Evolutionary conservation across 2,329 filamentous ascomycete genomes (phyloP).

Genomic region (Aspergillus bombycis): DNA sequence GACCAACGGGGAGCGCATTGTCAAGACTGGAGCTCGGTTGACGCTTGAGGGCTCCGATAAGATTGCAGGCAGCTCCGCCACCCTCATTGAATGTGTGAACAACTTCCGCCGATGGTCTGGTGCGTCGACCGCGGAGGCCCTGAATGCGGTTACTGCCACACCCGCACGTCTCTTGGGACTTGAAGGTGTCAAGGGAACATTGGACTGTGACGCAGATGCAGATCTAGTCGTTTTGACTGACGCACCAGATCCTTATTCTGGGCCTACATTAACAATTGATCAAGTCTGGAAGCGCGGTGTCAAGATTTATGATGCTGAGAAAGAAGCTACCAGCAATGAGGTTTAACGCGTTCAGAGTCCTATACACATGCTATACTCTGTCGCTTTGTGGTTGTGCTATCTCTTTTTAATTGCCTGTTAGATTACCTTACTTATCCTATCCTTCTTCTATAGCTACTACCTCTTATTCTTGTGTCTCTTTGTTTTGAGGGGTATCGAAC

Average conservation of each 20-base stretch:
- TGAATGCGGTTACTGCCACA: conserved; percentile 44
- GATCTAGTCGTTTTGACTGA: conserved; percentile 46
- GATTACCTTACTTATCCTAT: not conserved
- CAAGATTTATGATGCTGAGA: conserved; percentile 42
- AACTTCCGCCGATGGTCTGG: conserved; percentile 48
- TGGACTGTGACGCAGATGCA: conserved; percentile 46
- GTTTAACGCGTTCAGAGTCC: not conserved
- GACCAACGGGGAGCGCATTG: conserved; percentile 71
- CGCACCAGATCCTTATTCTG: conserved; percentile 32
- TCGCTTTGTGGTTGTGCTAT: not conserved
- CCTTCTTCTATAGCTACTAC: not conserved
- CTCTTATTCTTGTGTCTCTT: not conserved
- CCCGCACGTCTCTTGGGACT: conserved; percentile 45
- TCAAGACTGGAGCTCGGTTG: conserved; percentile 67
- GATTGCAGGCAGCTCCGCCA: conserved; percentile 69
- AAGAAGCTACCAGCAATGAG: conserved; percentile 20
- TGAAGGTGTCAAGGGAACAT: conserved; percentile 41
- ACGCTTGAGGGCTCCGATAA: conserved; percentile 77
- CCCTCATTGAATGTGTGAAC: conserved; percentile 48
- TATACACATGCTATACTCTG: not conserved
- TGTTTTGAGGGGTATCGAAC: not conserved
- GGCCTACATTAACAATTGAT: conserved; percentile 40
- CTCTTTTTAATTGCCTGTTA: not conserved
- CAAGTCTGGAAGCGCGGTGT: conserved; percentile 49
- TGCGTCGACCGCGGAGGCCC: conserved; percentile 42